Evolutionary conservation across 2,329 filamentous ascomycete species (phyloP).

Genomic region (Pseudogymnoascus sp.): DNA sequence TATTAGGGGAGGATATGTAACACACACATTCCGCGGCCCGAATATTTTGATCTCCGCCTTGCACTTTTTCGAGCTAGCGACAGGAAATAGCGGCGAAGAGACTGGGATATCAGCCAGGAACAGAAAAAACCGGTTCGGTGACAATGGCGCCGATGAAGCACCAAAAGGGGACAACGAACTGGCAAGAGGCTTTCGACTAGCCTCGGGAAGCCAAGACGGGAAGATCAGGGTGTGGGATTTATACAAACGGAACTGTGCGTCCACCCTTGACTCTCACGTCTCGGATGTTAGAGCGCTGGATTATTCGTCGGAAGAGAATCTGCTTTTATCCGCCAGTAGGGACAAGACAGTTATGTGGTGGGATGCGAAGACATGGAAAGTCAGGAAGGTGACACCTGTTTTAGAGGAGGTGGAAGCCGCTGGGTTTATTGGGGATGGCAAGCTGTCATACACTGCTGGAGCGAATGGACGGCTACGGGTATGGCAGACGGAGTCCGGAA

Average conservation of each 20-base stretch:
- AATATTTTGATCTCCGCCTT: constrained; percentile 86
- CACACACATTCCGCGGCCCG: constrained; percentile 90
- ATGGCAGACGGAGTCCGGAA: constrained; percentile 71
- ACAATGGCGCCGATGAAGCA: constrained; percentile 37
- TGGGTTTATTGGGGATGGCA: constrained; percentile 67
- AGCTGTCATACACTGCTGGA: constrained; percentile 73
- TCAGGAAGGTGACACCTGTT: constrained; percentile 70
- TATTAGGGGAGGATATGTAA: constrained; percentile 79
- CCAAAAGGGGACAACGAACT: constrained; percentile 36
- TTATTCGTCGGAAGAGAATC: constrained; percentile 66
- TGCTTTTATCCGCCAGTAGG: constrained; percentile 74
- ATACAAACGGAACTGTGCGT: constrained; percentile 69
- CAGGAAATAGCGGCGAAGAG: constrained; percentile 33
- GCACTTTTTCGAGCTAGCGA: constrained; percentile 75
- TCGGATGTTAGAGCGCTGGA: constrained; percentile 87
- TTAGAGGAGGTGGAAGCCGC: constrained; percentile 78
- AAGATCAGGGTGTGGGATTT: constrained; percentile 89
- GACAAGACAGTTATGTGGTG: constrained; percentile 94
- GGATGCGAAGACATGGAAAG: constrained; percentile 80
- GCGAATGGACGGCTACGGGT: constrained; percentile 74
- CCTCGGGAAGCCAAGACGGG: constrained; percentile 89
- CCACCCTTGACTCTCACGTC: constrained; percentile 82
- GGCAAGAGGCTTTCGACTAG: constrained; percentile 64
- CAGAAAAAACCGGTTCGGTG: constrained; percentile 40
- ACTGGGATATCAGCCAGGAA: constrained; percentile 31